Conservation (phyloP, 805 yeast genomes). For the Hanseniaspora vineae region DNA sequence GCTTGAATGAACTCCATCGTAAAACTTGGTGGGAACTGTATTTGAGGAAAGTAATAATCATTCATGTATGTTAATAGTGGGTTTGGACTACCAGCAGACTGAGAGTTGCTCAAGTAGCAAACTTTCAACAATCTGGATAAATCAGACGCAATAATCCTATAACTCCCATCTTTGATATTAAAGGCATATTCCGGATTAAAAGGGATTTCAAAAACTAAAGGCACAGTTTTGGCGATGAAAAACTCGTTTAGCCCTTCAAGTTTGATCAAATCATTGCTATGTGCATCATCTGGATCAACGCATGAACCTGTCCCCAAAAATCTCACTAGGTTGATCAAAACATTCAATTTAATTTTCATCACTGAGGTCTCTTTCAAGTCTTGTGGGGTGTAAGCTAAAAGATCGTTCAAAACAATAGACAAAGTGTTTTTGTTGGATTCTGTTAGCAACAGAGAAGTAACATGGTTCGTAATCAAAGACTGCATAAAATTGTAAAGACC, state of each 20-base stretch:
- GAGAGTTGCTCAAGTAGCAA: constrained; percentile 30
- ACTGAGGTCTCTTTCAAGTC: constrained; percentile 50
- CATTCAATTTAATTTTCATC: constrained; percentile 57
- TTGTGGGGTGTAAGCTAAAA: constrained; percentile 48
- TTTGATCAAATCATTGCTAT: constrained; percentile 29
- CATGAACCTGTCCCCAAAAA: constrained; percentile 61
- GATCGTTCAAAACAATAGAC: constrained; percentile 45
- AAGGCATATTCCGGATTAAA: constrained; percentile 49
- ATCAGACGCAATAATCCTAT: constrained; percentile 62
- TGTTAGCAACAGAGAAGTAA: constrained; percentile 63
- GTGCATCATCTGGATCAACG: constrained; percentile 43
- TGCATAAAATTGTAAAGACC: constrained; percentile 58
- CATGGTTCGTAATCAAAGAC: constrained; percentile 61
- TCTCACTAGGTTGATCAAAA: constrained; percentile 48
- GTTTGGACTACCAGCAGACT: constrained; percentile 9
- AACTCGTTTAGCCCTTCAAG: constrained; percentile 62
- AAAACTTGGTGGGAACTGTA: constrained; percentile 46
- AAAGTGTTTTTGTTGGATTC: constrained; percentile 50
- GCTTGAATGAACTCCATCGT: constrained; percentile 49
- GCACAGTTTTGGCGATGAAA: constrained; percentile 53
- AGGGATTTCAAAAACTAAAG: constrained; percentile 67
- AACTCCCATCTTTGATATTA: constrained; percentile 68
- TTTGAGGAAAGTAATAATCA: constrained; percentile 33
- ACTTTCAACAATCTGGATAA: constrained; percentile 56
- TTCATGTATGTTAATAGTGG: constrained; percentile 34